Base-by-base conservation (phyloP, 2,329 filamentous ascomycete genomes). In the Pseudogymnoascus sp. region DNA sequence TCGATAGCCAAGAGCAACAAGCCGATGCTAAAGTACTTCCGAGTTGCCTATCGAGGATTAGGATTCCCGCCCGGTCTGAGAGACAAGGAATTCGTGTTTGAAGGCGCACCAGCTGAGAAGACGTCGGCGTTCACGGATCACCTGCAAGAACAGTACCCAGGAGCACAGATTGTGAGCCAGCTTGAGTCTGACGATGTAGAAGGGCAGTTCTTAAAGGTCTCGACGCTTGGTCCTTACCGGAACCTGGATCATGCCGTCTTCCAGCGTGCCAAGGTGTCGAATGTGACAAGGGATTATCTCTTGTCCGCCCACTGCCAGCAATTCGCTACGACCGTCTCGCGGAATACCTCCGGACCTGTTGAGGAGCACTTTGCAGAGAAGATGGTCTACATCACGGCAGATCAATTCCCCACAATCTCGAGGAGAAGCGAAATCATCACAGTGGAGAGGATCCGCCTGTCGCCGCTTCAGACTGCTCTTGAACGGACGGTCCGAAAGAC, bases 401-500 rank as follows among this genome's bases (percentile, higher is more conserved):
- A 97, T 69, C 76, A 87, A 0, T 97, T 97, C 77, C 94, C 93
- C 0, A 97, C 92, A 1, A 95, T 97, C 58, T 78, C 97, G 27
- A 85, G 91, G 33, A 85, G 92, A 62, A 96, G 91, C 68, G 92
- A 97, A 75, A 89, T 97, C 64, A 77, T 95, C 12, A 79, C 84
- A 5, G 80, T 83, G 1, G 83, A 87, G 15, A 86, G 88, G 6
- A 58, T 70, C 15, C 81, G 81, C 9, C 79, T 97, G 27, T 83
- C 83, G 33, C 86, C 92, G 5, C 80, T 94, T 63, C 89, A 97
- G 74, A 92, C 91, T n/a, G 93, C 89, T 0, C 80, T 97, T 64
- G 93, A 97, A 73, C 87, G 93, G 13, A 93, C 94, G 33, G 88
- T 91, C 68, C 86, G 92, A 63, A 97, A 97, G 78, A 96, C 93